Conservation (phyloP, 805 yeast genomes). For the Sugiyamaella americana region DNA sequence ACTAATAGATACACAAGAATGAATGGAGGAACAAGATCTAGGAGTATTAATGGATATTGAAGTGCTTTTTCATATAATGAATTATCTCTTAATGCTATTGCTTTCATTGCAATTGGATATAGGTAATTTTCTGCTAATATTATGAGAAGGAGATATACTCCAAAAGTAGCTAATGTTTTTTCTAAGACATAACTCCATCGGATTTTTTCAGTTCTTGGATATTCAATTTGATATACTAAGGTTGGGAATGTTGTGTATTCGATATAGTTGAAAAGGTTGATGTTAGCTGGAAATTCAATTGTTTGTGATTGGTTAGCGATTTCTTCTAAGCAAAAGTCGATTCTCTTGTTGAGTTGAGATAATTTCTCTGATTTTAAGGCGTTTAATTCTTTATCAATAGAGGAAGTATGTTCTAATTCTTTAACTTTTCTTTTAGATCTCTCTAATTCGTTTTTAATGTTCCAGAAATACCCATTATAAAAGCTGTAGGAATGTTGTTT, state of each 20-base stretch:
- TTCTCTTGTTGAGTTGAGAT: too few relatives aligned
- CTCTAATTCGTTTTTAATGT: constrained; percentile 19
- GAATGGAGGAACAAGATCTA: constrained; percentile 79
- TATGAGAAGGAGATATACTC: constrained; percentile 78
- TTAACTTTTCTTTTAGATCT: constrained; percentile 8
- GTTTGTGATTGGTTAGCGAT: constrained; percentile 48
- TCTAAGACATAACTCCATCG: constrained; percentile 63
- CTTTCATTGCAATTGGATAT: constrained; percentile 65
- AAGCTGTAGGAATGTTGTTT: constrained; percentile 91
- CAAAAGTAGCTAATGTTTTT: constrained; percentile 77
- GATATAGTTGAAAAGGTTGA: constrained; percentile 60
- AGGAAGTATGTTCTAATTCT: constrained; percentile 6
- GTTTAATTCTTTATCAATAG: constrained; percentile 12
- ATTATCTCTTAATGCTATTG: constrained; percentile 46
- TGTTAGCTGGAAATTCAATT: constrained; percentile 62
- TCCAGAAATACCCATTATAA: constrained; percentile 78
- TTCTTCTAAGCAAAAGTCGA: constrained; percentile 69
- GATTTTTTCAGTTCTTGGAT: constrained; percentile 66
- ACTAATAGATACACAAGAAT: constrained; percentile 65
- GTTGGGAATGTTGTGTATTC: constrained; percentile 85
- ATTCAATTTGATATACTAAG: constrained; percentile 60
- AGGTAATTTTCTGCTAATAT: constrained; percentile 66
- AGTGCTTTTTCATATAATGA: constrained; percentile 42
- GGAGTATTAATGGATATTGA: constrained; percentile 51
- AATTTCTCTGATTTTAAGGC: constrained; percentile 39